Conservation (phyloP, 352 stramenopile species). For the Pythium rhizo-oryzae region DNA sequence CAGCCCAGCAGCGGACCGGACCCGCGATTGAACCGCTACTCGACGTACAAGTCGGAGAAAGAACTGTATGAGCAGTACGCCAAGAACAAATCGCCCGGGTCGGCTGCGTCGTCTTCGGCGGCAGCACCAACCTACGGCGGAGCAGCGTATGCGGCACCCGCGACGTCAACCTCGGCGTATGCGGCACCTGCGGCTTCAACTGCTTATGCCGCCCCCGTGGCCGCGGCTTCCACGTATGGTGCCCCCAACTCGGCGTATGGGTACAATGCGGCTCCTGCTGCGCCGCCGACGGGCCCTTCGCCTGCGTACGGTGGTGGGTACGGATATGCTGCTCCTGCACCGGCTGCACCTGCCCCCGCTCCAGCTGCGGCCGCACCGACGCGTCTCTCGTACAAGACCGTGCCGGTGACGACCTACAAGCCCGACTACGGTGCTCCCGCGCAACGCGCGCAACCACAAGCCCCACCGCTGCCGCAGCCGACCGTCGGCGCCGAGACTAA, state of each 20-base stretch:
- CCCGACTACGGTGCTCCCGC: conserved; percentile 20
- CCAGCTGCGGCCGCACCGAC: conserved; percentile 3
- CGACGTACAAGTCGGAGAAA: conserved; percentile 76
- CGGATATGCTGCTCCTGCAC: conserved; percentile 20
- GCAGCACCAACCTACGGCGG: neutral
- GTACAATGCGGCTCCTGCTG: conserved; percentile 1
- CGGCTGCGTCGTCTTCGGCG: neutral
- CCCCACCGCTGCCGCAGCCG: conserved; percentile 51
- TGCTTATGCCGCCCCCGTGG: conserved; percentile 25
- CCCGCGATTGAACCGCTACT: conserved; percentile 69
- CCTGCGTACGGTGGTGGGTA: conserved; percentile 9
- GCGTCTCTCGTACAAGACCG: conserved; percentile 25
- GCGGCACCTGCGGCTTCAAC: conserved; percentile 9
- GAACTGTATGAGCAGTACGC: conserved; percentile 85
- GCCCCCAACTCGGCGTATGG: conserved; percentile 5
- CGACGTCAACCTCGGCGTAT: neutral
- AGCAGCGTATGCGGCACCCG: conserved; percentile 15
- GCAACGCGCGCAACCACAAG: conserved; percentile 32
- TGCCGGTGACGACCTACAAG: conserved; percentile 35
- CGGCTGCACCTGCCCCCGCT: conserved; percentile 4
- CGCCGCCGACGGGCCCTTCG: conserved; percentile 1
- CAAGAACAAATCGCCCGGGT: conserved; percentile 34
- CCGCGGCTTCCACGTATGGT: neutral
- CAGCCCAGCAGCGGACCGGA: conserved; percentile 42
- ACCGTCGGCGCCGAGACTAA: conserved; percentile 76